These are phyloP conservation scores for Sordaria brevicollis DNA, from an alignment of 495 filamentous ascomycete species.

Conservation along the genomic window DNA sequence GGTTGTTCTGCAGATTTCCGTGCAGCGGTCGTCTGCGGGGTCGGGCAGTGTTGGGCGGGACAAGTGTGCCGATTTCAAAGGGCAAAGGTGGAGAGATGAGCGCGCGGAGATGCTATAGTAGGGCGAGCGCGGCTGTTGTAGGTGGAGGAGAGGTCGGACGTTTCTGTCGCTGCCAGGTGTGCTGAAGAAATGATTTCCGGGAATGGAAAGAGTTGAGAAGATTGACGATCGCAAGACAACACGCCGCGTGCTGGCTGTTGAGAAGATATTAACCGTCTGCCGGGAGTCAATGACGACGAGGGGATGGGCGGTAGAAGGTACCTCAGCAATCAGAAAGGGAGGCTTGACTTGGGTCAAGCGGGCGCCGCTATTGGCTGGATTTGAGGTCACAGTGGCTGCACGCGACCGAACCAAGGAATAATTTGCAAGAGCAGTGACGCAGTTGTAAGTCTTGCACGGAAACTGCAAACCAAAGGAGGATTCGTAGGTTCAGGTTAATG, in stretches of 20 bases:
- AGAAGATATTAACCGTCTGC: slow-evolving; percentile 7
- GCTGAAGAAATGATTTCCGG: neutral
- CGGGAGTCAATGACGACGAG: neutral
- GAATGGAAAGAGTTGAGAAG: neutral
- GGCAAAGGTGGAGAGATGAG: neutral
- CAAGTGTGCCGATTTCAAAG: neutral
- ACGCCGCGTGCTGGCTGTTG: slow-evolving; percentile 7
- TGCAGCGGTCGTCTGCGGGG: neutral
- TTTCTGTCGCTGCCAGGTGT: neutral
- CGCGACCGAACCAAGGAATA: slow-evolving; percentile 14
- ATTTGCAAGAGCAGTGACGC: neutral
- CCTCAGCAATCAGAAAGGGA: neutral
- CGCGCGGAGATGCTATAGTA: neutral
- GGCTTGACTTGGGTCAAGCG: neutral
- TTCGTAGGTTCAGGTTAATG: neutral
- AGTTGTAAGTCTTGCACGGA: neutral
- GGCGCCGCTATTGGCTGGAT: neutral
- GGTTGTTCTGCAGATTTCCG: neutral
- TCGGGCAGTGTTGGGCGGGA: neutral
- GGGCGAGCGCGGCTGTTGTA: neutral
- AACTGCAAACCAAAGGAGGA: neutral
- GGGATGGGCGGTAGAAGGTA: neutral
- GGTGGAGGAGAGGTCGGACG: neutral
- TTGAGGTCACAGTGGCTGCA: slow-evolving; percentile 21
- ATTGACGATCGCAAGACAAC: neutral